A percentile compares a stretch with the other conserved stretches of the same genome.
Evolutionary conservation across 1,284 basidiomycete genomes (phyloP).

Genomic region (Phenoliferia sp.): DNA sequence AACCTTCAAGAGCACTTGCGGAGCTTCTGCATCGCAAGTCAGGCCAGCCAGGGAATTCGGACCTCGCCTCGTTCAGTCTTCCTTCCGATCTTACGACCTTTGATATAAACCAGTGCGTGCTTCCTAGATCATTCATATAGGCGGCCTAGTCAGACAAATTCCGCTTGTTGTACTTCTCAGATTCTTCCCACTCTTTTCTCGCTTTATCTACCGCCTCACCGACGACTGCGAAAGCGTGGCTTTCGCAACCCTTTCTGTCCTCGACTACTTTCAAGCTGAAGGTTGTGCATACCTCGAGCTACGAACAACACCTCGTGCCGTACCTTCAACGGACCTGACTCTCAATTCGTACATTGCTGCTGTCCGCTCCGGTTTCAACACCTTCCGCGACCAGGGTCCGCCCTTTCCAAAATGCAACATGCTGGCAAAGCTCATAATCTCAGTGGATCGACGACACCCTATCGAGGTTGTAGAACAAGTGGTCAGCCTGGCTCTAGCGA

Average conservation of each 20-base stretch:
- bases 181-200: conserved; percentile 2
- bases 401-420: not conserved
- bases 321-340: not conserved
- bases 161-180: not conserved
- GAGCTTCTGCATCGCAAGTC: not conserved
- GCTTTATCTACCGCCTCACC: conserved; percentile 8
- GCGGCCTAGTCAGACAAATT: too few species aligned
- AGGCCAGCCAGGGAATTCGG: not conserved
- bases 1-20: not conserved
- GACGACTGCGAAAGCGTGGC: not conserved
- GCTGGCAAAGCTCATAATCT: not conserved
- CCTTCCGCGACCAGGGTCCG: not conserved
- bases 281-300: conserved; percentile 4
- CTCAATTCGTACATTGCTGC: not conserved
- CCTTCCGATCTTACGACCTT: not conserved
- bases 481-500: not conserved
- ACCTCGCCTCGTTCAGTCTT: not conserved
- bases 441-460: not conserved
- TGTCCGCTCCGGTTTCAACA: not conserved
- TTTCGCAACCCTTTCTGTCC: not conserved
- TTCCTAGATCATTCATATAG: too few species aligned
- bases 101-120: not conserved
- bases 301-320: not conserved
- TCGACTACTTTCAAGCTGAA: not conserved
- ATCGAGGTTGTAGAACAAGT: not conserved